Evolutionary conservation across 75 land plant species (phyloP), one percentile per base, ranked within the genome.

Genomic region (Pinus tabuliformis): DNA sequence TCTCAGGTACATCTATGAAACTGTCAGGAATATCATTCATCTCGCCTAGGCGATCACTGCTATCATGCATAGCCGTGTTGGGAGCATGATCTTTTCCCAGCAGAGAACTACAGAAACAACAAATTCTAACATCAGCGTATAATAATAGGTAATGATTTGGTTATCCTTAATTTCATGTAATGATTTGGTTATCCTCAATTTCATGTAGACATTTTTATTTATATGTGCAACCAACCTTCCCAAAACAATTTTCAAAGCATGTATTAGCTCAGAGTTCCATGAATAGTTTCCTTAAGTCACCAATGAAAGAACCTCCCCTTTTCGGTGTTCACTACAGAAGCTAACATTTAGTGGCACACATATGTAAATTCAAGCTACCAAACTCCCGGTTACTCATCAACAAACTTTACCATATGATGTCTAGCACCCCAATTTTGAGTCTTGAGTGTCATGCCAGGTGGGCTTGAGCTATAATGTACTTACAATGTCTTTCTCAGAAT

Each of bases 21-120:
- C 75, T 83, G 72, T 91, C 86, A 14, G 88, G 92, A 16, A 91
- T 87, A 62, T 81, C 75, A 5, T 39, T 49, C 24, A 85, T 78
- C 4, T 78, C 70, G 12, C 33, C 26, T 2, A 71, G 17, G 36
- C 28, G 70, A 1, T 77, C 85, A 77, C 74, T 80, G 37, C 76
- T 70, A 72, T 77, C 79, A 81, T 81, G 77, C 82, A 81, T 70
- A 16, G 79, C 80, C 60, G 21, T 57, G 21, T 62, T 57, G 57
- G n/a, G 57, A 22, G 17, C 20, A 17, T 56, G 52, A 68, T 68
- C 49, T 49, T 68, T 68, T 68, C 71, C 52, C 71, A 37, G 49
- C 28, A 68, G 49, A 68, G 20, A 68, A 68, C 71, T 68, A 39
- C 71, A 68, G 42, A 0, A 39, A 21, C 45, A 42, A 68, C 45